phyloP scores from a whole-genome alignment of 345 rosid species.

The Geranium brycei region DNA sequence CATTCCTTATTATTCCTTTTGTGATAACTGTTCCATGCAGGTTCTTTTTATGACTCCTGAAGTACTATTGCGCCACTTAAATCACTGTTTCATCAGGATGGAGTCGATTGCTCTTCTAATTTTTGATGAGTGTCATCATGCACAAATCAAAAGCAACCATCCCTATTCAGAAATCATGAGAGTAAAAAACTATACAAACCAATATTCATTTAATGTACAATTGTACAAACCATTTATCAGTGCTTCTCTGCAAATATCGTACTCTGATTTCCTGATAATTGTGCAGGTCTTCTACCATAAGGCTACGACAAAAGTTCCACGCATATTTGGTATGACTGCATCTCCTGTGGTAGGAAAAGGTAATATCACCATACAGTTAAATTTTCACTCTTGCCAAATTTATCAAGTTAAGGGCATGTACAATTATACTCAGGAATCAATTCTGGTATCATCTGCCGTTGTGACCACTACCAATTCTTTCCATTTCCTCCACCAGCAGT shows the following conservation, averaged over 20 bases:
- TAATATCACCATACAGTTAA: slow-evolving; percentile 15
- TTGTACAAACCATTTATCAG: not conserved
- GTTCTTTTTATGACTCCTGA: slow-evolving; percentile 93
- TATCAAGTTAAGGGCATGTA: not conserved
- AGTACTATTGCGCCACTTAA: slow-evolving; percentile 51
- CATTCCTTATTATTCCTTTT: not conserved
- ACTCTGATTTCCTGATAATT: slow-evolving; percentile 16
- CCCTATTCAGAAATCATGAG: slow-evolving; percentile 90
- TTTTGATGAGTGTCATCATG: slow-evolving; percentile 95
- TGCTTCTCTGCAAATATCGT: not conserved
- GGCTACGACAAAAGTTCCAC: slow-evolving; percentile 41
- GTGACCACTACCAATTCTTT: not conserved
- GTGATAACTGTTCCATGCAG: slow-evolving; percentile 26
- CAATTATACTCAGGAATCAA: too few relatives aligned
- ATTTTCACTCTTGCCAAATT: not conserved
- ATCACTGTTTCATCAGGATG: slow-evolving; percentile 88
- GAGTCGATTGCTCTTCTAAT: slow-evolving; percentile 72
- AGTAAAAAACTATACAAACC: slow-evolving; percentile 32
- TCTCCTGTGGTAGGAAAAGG: slow-evolving; percentile 96
- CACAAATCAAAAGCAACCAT: slow-evolving; percentile 68
- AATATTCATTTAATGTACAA: not conserved
- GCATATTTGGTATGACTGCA: slow-evolving; percentile 96
- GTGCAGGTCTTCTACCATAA: slow-evolving; percentile 58
- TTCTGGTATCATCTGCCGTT: not conserved
- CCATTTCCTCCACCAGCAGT: not conserved